A percentile compares a stretch with the other conserved stretches of the same genome.
These are phyloP conservation scores for Tardiomyces blankii DNA, from an alignment of 1,139 yeast genomes.

Conservation along the genomic window DNA sequence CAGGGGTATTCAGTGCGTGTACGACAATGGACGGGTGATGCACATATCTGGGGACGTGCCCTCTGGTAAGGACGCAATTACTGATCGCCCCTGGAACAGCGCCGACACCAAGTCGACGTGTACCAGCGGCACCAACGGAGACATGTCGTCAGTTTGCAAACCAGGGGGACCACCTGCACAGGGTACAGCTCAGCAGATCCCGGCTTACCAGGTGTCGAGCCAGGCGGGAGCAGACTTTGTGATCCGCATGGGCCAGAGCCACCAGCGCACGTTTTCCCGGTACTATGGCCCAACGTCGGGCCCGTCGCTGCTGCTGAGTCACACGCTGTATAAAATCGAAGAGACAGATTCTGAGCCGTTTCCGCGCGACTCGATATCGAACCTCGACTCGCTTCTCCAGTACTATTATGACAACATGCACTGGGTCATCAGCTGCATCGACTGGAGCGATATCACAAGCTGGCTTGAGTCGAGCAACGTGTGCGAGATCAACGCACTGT, in stretches of 20 bases:
- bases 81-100: no score
- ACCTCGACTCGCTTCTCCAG: constrained; percentile 7
- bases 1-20: constrained; percentile 10
- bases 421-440: constrained; percentile 13
- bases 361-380: constrained; percentile 10
- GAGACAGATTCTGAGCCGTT: constrained; percentile 3
- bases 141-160: no score
- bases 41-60: no score
- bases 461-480: constrained; percentile 9
- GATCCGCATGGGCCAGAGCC: constrained; percentile 9
- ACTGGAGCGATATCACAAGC: constrained; percentile 9
- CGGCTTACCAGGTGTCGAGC: no score
- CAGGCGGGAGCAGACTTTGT: constrained; percentile 5
- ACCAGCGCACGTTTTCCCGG: constrained; percentile 8
- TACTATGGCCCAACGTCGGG: constrained; percentile 15
- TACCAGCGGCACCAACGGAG: no score
- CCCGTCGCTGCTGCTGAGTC: constrained; percentile 11
- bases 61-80: no score
- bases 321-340: background rate
- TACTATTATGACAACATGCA: constrained; percentile 10
- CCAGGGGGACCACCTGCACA: no score
- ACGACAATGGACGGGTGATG: constrained; percentile 3
- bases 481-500: constrained; percentile 9
- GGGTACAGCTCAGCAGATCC: no score
- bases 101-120: no score